Evolutionary conservation across 768 basidiomycete genomes (phyloP).

Genomic region (Lentinula edodes): DNA sequence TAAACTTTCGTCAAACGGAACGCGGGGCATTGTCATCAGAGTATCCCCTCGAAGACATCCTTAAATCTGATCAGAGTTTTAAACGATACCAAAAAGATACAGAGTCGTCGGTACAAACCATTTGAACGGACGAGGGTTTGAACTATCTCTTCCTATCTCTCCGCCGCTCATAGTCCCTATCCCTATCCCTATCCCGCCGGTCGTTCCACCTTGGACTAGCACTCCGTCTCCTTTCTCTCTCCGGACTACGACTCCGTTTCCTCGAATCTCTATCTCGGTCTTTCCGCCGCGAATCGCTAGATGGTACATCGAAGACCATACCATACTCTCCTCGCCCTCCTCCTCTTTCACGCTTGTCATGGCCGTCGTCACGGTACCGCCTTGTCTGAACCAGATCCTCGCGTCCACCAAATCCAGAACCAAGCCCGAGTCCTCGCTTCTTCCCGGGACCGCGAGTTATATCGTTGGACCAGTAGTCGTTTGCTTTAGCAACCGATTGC

Average conservation of each 20-base stretch:
- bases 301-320: conserved; percentile 83
- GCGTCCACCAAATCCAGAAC: conserved; percentile 66
- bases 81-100: too few species aligned
- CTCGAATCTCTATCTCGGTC: conserved; percentile 47
- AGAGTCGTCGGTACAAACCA: too few species aligned
- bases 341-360: conserved; percentile 18
- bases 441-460: conserved; percentile 44
- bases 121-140: too few species aligned
- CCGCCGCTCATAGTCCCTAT: conserved; percentile 16
- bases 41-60: too few species aligned
- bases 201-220: conserved; percentile 13
- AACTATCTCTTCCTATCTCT: not conserved
- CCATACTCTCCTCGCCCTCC: conserved; percentile 44
- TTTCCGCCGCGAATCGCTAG: conserved; percentile 33
- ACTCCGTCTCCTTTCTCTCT: conserved; percentile 15
- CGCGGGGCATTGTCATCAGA: too few species aligned
- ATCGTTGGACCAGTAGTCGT: conserved; percentile 78
- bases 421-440: conserved; percentile 28
- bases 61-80: too few species aligned
- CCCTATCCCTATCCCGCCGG: conserved; percentile 18
- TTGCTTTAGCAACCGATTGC: conserved; percentile 89
- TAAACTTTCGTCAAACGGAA: too few species aligned
- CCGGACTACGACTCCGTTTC: conserved; percentile 48
- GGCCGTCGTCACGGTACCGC: conserved; percentile 52
- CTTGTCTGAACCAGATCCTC: conserved; percentile 71